A percentile compares a stretch with the other conserved stretches of the same genome.
Conservation (phyloP, 1,139 yeast genomes). For the Magnusiomyces ingens region DNA sequence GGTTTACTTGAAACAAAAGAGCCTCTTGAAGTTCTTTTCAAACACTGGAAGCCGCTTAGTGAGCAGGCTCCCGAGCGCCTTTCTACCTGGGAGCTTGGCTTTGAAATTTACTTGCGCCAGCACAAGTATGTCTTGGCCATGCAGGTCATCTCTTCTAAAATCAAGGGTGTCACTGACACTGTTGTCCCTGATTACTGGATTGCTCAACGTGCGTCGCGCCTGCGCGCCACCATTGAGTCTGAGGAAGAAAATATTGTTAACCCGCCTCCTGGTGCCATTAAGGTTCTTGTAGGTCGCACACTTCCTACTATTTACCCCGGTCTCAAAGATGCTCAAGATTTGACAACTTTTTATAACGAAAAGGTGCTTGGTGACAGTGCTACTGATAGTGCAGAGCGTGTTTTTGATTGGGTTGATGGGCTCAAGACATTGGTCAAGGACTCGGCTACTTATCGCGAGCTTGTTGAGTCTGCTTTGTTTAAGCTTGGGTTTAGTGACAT, state of each 20-base stretch:
- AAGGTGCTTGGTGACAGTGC: slow-evolving; percentile 19
- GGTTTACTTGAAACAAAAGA: slow-evolving; percentile 31
- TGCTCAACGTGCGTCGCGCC: slow-evolving; percentile 25
- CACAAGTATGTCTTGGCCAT: slow-evolving; percentile 44
- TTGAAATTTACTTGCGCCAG: slow-evolving; percentile 38
- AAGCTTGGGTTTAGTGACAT: slow-evolving; percentile 18
- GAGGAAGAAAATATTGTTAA: slow-evolving; percentile 24
- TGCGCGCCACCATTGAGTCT: slow-evolving; percentile 24
- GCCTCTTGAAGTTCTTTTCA: slow-evolving; percentile 30
- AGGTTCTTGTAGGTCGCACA: slow-evolving; percentile 28
- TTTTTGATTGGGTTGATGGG: slow-evolving; percentile 12
- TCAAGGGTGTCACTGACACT: slow-evolving; percentile 21
- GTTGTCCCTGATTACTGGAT: slow-evolving; percentile 29
- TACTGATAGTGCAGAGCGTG: slow-evolving; percentile 5
- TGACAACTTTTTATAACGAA: slow-evolving; percentile 23
- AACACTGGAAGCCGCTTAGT: slow-evolving; percentile 35
- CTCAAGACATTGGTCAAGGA: slow-evolving; percentile 5
- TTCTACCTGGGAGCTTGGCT: slow-evolving; percentile 38
- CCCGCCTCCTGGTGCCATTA: slow-evolving; percentile 24
- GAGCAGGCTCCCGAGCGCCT: slow-evolving; percentile 31
- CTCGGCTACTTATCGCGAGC: slow-evolving; percentile 4
- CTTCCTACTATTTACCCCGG: slow-evolving; percentile 27
- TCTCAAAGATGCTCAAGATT: slow-evolving; percentile 24
- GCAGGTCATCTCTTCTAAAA: slow-evolving; percentile 38
- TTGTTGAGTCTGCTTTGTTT: slow-evolving; percentile 20